Percentiles rank a stretch among this genome's conserved stretches.
Evolutionary conservation across 345 rosid genomes (phyloP).

Genomic region (Populus alba): DNA sequence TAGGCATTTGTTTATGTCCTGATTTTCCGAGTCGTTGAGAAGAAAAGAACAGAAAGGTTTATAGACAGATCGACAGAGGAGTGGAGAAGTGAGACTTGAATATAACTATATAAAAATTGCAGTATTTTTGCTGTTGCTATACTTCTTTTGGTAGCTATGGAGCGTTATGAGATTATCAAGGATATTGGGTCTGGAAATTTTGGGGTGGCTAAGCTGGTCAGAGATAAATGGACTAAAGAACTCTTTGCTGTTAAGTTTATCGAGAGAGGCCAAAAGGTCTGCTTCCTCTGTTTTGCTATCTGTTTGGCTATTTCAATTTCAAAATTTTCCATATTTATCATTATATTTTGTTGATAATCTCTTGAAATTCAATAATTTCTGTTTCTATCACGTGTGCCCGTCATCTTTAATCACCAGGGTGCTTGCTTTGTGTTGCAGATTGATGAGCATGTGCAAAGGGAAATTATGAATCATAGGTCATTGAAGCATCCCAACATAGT

Average conservation of each 20-base stretch:
- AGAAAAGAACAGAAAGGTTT: neutral
- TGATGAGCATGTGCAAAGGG: constrained; percentile 21
- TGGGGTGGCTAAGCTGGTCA: constrained; percentile 81
- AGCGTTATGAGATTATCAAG: constrained; percentile 68
- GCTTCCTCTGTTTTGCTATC: neutral
- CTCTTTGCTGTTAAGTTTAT: constrained; percentile 76
- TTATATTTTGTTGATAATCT: neutral
- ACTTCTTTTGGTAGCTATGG: constrained; percentile 38
- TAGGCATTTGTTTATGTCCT: neutral
- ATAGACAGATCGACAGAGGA: neutral
- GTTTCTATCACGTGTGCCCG: neutral
- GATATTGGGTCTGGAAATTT: constrained; percentile 92
- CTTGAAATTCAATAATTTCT: neutral
- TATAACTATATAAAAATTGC: neutral
- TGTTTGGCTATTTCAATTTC: neutral
- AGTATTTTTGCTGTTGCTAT: neutral
- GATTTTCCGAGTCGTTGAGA: neutral
- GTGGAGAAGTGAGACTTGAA: neutral
- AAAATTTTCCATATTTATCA: neutral
- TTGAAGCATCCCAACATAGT: constrained; percentile 27
- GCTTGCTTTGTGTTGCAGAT: constrained; percentile 19
- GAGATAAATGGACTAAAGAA: constrained; percentile 55
- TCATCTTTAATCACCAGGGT: neutral
- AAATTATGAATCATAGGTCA: constrained; percentile 23
- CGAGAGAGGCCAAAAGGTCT: constrained; percentile 81